Percentiles rank a stretch among this genome's conserved stretches.
Evolutionary conservation across 176 grass and related monocot genomes (phyloP).

Genomic region (Triticum timopheevii): DNA sequence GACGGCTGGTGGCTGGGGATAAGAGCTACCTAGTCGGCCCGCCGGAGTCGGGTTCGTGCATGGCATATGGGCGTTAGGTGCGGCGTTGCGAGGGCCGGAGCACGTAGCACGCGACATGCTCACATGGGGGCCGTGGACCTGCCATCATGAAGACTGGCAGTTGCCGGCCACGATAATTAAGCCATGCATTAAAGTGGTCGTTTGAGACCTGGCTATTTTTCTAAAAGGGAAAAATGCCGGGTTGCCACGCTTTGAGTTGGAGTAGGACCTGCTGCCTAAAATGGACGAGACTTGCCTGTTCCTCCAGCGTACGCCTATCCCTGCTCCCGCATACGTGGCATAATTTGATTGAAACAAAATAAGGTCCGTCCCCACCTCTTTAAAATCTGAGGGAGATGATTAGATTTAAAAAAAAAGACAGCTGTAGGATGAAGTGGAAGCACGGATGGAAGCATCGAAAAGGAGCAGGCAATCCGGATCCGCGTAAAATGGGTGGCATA

Average conservation of each 20-base stretch:
- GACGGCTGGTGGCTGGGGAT: not conserved
- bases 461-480: no score
- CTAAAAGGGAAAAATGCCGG: not conserved
- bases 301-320: no score
- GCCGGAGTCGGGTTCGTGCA: not conserved
- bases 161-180: not conserved
- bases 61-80: slow-evolving; percentile 17
- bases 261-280: not conserved
- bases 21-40: not conserved
- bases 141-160: not conserved
- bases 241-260: not conserved
- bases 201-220: not conserved
- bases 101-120: not conserved
- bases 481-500: no score
- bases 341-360: no score
- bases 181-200: not conserved
- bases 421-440: no score
- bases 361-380: no score
- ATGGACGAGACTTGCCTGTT: no score
- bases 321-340: no score
- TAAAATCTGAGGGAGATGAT: no score
- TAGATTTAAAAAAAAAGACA: no score
- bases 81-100: not conserved
- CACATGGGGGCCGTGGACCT: not conserved
- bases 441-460: no score